These are phyloP conservation scores for Zygotorulaspora florentina DNA, from an alignment of 805 yeast genomes.

Conservation along the genomic window DNA sequence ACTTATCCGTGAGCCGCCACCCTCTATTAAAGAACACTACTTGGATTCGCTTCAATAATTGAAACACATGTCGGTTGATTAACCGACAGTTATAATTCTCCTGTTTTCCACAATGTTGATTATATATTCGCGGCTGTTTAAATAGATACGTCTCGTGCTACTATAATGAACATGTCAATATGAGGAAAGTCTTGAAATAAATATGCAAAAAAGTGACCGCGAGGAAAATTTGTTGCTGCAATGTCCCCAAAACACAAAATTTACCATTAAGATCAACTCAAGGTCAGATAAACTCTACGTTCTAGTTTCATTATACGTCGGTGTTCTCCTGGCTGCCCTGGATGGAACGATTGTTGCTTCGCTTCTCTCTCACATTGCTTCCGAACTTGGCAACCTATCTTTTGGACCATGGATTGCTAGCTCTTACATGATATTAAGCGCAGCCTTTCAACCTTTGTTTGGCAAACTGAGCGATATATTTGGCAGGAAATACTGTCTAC, in stretches of 20 bases:
- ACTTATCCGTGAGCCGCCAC: neutral
- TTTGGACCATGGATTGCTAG: conserved; percentile 9
- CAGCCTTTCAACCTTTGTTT: conserved; percentile 11
- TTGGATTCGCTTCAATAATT: neutral
- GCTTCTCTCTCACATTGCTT: conserved; percentile 9
- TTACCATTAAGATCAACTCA: conserved; percentile 6
- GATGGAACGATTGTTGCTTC: conserved; percentile 12
- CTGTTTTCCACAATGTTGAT: neutral
- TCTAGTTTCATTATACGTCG: conserved; percentile 9
- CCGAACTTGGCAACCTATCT: conserved; percentile 8
- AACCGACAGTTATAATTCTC: too few species aligned
- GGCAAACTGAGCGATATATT: conserved; percentile 9
- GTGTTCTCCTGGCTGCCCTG: conserved; percentile 11
- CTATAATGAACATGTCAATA: neutral
- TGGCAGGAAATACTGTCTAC: conserved; percentile 7
- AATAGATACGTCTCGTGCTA: neutral
- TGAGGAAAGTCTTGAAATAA: neutral
- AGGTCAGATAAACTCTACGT: conserved; percentile 8
- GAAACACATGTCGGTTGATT: neutral
- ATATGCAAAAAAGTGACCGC: conserved; percentile 1
- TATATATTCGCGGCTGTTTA: neutral
- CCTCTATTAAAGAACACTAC: conserved; percentile 1
- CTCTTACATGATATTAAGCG: conserved; percentile 6
- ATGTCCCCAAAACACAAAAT: neutral
- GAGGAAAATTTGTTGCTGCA: conserved; percentile 6